Percentiles rank a stretch among this genome's conserved stretches.
Evolutionary conservation across 1,284 basidiomycete genomes (phyloP).

Genomic region (Fereydounia khargensis): DNA sequence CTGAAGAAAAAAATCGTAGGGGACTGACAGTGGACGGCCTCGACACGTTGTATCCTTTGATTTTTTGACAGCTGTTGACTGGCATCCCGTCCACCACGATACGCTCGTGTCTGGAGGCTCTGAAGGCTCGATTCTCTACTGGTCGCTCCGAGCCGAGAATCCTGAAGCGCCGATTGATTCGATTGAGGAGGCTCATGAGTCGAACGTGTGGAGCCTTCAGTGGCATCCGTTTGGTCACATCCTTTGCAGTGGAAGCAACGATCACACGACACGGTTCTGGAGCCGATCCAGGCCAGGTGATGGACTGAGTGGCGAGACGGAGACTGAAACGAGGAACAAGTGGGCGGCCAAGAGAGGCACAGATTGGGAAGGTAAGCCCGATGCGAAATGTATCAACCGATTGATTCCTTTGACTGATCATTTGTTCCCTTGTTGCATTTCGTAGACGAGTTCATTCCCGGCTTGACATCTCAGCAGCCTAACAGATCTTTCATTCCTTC

Average conservation of each 20-base stretch:
- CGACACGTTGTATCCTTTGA: neutral
- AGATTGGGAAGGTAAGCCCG: neutral
- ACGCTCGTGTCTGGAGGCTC: slow-evolving; percentile 89
- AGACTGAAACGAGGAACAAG: neutral
- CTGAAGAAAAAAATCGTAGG: too few relatives aligned
- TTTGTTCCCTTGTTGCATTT: neutral
- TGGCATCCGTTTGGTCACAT: slow-evolving; percentile 96
- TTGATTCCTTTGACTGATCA: neutral
- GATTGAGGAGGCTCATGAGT: slow-evolving; percentile 90
- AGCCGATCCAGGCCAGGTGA: slow-evolving; percentile 74
- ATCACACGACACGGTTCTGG: slow-evolving; percentile 98
- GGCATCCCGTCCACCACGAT: slow-evolving; percentile 87
- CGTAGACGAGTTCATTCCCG: slow-evolving; percentile 25
- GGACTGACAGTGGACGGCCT: too few relatives aligned
- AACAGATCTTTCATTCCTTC: neutral
- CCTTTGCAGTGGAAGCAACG: slow-evolving; percentile 86
- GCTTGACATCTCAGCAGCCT: neutral
- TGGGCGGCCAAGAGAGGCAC: neutral
- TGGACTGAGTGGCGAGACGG: neutral
- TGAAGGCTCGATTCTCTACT: slow-evolving; percentile 87
- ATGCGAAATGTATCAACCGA: neutral
- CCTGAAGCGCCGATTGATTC: slow-evolving; percentile 68
- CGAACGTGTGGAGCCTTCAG: slow-evolving; percentile 90
- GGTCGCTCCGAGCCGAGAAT: slow-evolving; percentile 66
- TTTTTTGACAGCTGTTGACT: slow-evolving; percentile 64